Evolutionary conservation across 768 basidiomycete species (phyloP).

Genomic region (Royoungia palumana): DNA sequence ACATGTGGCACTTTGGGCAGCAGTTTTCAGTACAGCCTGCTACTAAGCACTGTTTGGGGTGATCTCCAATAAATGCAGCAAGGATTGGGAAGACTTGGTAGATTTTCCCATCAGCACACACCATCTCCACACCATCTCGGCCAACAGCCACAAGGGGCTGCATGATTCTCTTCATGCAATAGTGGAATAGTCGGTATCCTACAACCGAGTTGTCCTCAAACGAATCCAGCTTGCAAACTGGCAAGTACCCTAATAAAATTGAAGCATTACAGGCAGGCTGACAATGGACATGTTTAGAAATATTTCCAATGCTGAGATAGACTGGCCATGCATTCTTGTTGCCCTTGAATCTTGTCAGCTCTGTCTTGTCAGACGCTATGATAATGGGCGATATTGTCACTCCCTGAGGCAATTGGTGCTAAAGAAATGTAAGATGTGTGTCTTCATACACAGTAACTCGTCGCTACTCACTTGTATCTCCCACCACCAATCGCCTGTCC

Average conservation of each 20-base stretch:
- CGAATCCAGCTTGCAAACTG: background rate
- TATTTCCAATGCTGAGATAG: background rate
- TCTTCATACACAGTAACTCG: background rate
- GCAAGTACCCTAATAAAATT: background rate
- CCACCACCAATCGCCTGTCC: slow-evolving; percentile 14
- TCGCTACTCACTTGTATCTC: background rate
- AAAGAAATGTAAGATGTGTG: background rate
- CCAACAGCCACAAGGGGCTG: background rate
- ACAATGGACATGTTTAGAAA: background rate
- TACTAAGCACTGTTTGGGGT: slow-evolving; percentile 1
- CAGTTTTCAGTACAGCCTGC: background rate
- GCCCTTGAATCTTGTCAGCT: background rate
- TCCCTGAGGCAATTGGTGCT: background rate
- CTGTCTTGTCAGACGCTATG: background rate
- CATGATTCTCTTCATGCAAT: background rate
- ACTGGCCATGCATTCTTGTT: slow-evolving; percentile 5
- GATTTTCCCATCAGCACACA: background rate
- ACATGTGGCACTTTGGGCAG: background rate
- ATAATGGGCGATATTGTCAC: background rate
- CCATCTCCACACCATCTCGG: background rate
- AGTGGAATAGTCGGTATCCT: background rate
- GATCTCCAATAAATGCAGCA: background rate
- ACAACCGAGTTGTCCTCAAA: background rate
- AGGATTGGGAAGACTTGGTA: background rate
- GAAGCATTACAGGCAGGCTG: background rate